A percentile compares a stretch with the other conserved stretches of the same genome.
Conservation (phyloP, 2,329 filamentous ascomycete species). For the Aspergillus piperis region DNA sequence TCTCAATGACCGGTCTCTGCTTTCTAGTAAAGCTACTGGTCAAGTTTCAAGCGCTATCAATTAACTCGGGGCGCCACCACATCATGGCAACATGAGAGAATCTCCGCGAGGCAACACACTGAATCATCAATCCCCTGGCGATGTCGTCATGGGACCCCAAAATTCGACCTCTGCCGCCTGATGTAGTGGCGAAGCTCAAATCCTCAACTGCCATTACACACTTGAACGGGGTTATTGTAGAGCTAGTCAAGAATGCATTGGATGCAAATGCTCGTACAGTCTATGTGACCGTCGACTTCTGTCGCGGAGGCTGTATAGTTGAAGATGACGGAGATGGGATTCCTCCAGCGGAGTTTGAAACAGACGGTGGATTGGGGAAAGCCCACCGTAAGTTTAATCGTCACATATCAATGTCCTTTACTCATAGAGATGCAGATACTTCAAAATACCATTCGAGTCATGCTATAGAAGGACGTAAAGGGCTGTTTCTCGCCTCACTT, state of each 20-base stretch:
- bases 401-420: not conserved
- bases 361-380: conserved; percentile 70
- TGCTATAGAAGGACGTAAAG: conserved; percentile 65
- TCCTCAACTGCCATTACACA: conserved; percentile 80
- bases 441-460: conserved; percentile 64
- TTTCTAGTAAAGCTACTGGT: not conserved
- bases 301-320: conserved; percentile 72
- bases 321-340: conserved; percentile 88
- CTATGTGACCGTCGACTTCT: conserved; percentile 71
- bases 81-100: conserved; percentile 9
- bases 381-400: conserved; percentile 60
- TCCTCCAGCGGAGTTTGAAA: conserved; percentile 67
- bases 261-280: conserved; percentile 74
- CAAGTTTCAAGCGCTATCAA: not conserved
- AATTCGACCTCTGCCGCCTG: conserved; percentile 70
- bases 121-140: not conserved
- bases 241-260: conserved; percentile 78
- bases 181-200: conserved; percentile 76
- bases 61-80: not conserved
- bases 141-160: conserved; percentile 29
- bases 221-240: conserved; percentile 69
- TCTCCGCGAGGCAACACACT: not conserved
- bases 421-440: conserved; percentile 61
- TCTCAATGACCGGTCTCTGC: not conserved
- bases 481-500: conserved; percentile 76